A percentile compares a stretch with the other conserved stretches of the same genome.
These are phyloP conservation scores for Magnaporthales sp. DNA, from an alignment of 2,329 filamentous ascomycete species.

Conservation along the genomic window DNA sequence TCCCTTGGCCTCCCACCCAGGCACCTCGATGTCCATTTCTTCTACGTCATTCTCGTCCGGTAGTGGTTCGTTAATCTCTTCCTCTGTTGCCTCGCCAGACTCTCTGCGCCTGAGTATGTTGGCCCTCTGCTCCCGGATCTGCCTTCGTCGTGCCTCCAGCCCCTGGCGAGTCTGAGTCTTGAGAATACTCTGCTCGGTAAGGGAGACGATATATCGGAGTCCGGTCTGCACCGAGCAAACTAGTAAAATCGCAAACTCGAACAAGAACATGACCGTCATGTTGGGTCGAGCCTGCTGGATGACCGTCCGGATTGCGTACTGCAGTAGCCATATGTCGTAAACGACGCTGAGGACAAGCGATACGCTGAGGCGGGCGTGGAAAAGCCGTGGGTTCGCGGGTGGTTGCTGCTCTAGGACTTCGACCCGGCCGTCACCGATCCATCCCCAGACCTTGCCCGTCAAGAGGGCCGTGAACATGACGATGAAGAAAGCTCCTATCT, in stretches of 20 bases:
- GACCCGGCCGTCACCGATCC: slow-evolving; percentile 92
- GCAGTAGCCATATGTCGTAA: slow-evolving; percentile 74
- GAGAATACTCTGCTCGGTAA: slow-evolving; percentile 69
- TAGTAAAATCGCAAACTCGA: slow-evolving; percentile 85
- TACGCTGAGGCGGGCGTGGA: slow-evolving; percentile 72
- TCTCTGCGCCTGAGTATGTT: slow-evolving; percentile 41
- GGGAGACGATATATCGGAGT: slow-evolving; percentile 67
- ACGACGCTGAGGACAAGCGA: slow-evolving; percentile 71
- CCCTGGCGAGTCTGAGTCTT: slow-evolving; percentile 64
- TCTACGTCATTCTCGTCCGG: slow-evolving; percentile 64
- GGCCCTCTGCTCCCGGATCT: slow-evolving; percentile 53
- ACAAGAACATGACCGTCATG: slow-evolving; percentile 99
- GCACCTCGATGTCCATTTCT: slow-evolving; percentile 89
- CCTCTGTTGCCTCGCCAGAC: slow-evolving; percentile 33
- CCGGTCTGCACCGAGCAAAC: slow-evolving; percentile 74
- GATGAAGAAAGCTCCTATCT: slow-evolving; percentile 88
- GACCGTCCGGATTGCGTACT: slow-evolving; percentile 74
- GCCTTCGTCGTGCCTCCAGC: slow-evolving; percentile 57
- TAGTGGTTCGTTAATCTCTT: slow-evolving; percentile 37
- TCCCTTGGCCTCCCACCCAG: slow-evolving; percentile 93
- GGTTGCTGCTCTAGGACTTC: slow-evolving; percentile 94
- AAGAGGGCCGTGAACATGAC: slow-evolving; percentile 93
- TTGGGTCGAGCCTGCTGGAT: slow-evolving; percentile 83
- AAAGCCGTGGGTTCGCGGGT: slow-evolving; percentile 76
- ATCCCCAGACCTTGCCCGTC: slow-evolving; percentile 94